Percentiles rank a stretch among this genome's conserved stretches.
phyloP scores from a whole-genome alignment of 805 yeast genomes.

The Kurtzmaniella cleridarum region DNA sequence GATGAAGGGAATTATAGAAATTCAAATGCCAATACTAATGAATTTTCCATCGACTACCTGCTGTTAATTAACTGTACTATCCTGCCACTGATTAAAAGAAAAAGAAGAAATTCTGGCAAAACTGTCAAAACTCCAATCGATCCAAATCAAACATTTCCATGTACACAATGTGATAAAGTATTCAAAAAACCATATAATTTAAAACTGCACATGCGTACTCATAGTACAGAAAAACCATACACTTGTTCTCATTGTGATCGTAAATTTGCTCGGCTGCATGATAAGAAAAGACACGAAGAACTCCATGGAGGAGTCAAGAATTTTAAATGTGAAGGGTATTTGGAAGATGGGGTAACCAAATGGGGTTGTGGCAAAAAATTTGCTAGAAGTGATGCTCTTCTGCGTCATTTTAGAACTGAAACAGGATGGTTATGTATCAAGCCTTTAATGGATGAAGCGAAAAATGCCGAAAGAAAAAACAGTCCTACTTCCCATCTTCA shows the following conservation, averaged over 20 bases:
- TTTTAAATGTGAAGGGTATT: slow-evolving; percentile 59
- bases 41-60: slow-evolving; percentile 23
- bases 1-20: too few species aligned
- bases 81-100: slow-evolving; percentile 24
- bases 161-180: slow-evolving; percentile 39
- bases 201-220: slow-evolving; percentile 44
- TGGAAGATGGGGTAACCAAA: slow-evolving; percentile 49
- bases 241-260: slow-evolving; percentile 59
- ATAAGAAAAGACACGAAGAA: slow-evolving; percentile 68
- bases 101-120: slow-evolving; percentile 17
- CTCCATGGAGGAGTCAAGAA: slow-evolving; percentile 70
- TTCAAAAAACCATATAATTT: slow-evolving; percentile 47
- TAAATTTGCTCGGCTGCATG: slow-evolving; percentile 74
- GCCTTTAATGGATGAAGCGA: slow-evolving; percentile 61
- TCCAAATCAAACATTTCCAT: slow-evolving; percentile 21
- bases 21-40: too few species aligned
- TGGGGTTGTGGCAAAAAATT: slow-evolving; percentile 78
- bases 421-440: slow-evolving; percentile 66
- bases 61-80: slow-evolving; percentile 30
- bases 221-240: slow-evolving; percentile 67
- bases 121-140: slow-evolving; percentile 1
- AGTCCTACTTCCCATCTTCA: background rate
- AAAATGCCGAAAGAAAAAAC: slow-evolving; percentile 17
- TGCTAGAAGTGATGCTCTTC: slow-evolving; percentile 74
- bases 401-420: slow-evolving; percentile 71